Evolutionary conservation across 2,329 filamentous ascomycete species (phyloP), one percentile per base, ranked within the genome.

Genomic region (Cladophialophora bantiana): DNA sequence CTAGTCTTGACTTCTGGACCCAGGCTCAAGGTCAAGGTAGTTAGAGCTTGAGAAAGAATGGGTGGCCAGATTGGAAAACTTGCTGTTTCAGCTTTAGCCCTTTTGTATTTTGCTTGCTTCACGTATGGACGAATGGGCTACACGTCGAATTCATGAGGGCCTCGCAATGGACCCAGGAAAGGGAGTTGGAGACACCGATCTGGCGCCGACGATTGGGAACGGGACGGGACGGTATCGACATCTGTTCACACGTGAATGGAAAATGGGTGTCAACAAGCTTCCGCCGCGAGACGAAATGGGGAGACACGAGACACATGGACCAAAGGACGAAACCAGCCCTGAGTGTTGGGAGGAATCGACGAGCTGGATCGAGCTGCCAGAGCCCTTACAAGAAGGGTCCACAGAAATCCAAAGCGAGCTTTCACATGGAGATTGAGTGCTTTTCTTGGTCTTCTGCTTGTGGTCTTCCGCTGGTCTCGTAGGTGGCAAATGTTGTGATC

Each of bases 1-100:
- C 95, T 73, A 93, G 93, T 69, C 88, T 99, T 76, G 95, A 99
- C 81, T 99, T 99, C 83, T 99, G 94, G 94, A 92, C 66, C 45
- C 66, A 70, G 61, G 69, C 69, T 48, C 67, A 68, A 63, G 66
- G 59, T 18, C 67, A 68, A 63, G 66, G 59, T 20, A 61, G n/a
- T 61, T 52, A 53, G 36, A 54, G 34, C 15, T 53, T n/a, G 34
- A 36, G 53, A 26, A 42, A 42, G 34, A 13, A 36, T 53, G 59
- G 48, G 18, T 38, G 34, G 34, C 32, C 35, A 53, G 59, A 53
- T 61, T 61, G 59, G 59, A 61, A 40, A 61, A 20, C 7, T 10
- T 31, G 20, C 20, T 50, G 20, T 50, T 50, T 31, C 45, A 26
- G 45, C 18, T 50, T 50, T 50, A 50, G 45, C 45, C 45, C 45